Conservation (phyloP, 345 rosid species). For the Eucalyptus sp. region DNA sequence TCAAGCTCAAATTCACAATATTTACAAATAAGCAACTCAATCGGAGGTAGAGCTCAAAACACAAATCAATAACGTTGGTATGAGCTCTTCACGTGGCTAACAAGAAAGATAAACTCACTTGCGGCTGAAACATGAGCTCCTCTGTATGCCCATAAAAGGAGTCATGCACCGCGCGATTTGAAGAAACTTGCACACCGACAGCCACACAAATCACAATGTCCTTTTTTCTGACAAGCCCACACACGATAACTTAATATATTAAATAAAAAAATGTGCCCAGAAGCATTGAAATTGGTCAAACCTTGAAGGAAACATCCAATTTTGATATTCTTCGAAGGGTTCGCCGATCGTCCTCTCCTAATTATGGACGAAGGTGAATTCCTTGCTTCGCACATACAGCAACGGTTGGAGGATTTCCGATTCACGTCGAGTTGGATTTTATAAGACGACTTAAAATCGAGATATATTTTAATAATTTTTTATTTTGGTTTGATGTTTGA, state of each 20-base stretch:
- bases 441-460: not conserved
- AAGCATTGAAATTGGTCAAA: not conserved
- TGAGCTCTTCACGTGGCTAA: too few relatives aligned
- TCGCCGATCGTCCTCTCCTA: not conserved
- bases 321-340: not conserved
- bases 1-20: too few relatives aligned
- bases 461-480: not conserved
- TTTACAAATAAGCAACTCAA: too few relatives aligned
- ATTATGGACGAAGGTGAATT: not conserved
- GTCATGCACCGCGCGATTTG: not conserved
- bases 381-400: not conserved
- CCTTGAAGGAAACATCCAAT: not conserved
- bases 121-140: not conserved
- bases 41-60: too few relatives aligned
- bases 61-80: too few relatives aligned
- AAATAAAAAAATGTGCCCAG: not conserved
- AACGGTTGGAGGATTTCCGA: not conserved
- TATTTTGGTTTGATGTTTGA: fast-evolving
- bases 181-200: not conserved
- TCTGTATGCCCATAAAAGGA: not conserved
- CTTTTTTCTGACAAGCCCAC: not conserved
- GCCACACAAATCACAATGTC: not conserved
- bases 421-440: not conserved
- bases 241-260: not conserved
- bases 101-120: not conserved